These are phyloP conservation scores for Stachybotrys elegans DNA, from an alignment of 2,329 filamentous ascomycete species.

Conservation along the genomic window DNA sequence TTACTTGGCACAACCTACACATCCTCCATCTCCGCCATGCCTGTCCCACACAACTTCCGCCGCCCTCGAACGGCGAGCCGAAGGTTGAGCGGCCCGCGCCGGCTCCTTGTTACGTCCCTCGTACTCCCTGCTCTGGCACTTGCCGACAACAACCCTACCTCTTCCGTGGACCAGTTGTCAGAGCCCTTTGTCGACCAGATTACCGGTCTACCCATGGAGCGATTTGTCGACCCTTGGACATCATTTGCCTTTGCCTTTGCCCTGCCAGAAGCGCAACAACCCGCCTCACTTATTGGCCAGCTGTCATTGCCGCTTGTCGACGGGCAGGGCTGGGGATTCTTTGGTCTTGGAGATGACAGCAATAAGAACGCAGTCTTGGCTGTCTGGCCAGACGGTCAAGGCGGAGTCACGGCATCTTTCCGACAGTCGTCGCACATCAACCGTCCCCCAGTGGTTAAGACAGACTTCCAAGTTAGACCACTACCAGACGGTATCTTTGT, in stretches of 20 bases:
- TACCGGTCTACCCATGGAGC: constrained; percentile 29
- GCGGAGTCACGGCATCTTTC: no score
- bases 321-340: no score
- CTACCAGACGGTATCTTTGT: no score
- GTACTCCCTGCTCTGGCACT: not conserved
- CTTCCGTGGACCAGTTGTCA: not conserved
- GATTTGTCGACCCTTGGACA: constrained; percentile 32
- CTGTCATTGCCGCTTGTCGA: no score
- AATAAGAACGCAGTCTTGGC: no score
- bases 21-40: not conserved
- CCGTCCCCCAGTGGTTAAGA: no score
- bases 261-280: constrained; percentile 24
- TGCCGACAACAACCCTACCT: not conserved
- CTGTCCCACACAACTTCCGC: not conserved
- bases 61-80: not conserved
- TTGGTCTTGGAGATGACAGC: no score
- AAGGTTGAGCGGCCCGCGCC: not conserved
- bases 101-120: not conserved
- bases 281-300: constrained; percentile 10
- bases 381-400: no score
- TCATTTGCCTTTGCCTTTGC: constrained; percentile 37
- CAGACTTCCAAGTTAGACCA: no score
- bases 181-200: constrained; percentile 16
- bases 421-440: no score
- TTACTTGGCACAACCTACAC: no score